These are phyloP conservation scores for Ustilago curta DNA, from an alignment of 1,284 basidiomycete genomes.

Conservation along the genomic window DNA sequence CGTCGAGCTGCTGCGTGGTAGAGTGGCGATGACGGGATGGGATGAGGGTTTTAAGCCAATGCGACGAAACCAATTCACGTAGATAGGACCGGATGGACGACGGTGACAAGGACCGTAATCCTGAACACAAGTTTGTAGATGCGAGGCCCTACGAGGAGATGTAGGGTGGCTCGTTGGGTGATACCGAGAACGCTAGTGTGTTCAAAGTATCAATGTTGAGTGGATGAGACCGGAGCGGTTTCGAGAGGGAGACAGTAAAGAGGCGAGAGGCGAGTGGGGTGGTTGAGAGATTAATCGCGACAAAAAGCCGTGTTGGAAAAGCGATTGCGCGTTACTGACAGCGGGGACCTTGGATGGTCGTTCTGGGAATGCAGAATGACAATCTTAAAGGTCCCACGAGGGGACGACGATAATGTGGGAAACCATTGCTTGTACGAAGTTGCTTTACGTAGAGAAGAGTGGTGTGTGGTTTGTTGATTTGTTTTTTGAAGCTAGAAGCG, in stretches of 20 bases:
- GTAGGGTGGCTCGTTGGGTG: conserved; percentile 25
- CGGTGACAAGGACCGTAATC: conserved; percentile 39
- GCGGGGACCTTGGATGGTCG: conserved; percentile 32
- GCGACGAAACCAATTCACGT: conserved; percentile 58
- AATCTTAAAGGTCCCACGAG: conserved; percentile 42
- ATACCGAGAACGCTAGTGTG: conserved; percentile 27
- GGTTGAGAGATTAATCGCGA: conserved; percentile 10
- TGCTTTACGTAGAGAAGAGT: not conserved
- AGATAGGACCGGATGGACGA: conserved; percentile 47
- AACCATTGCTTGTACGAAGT: conserved; percentile 19
- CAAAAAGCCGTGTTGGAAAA: conserved; percentile 3
- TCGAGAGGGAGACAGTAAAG: not conserved
- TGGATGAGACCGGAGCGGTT: conserved; percentile 4
- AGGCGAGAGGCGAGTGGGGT: not conserved
- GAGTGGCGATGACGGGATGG: conserved; percentile 1
- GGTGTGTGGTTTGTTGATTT: not conserved
- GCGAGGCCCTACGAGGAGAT: conserved; percentile 21
- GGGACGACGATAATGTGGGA: conserved; percentile 35
- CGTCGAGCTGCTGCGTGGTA: conserved; percentile 4
- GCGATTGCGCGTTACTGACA: conserved; percentile 5
- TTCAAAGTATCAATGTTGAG: conserved; percentile 15
- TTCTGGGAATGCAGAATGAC: conserved; percentile 26
- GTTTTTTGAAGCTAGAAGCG: not conserved
- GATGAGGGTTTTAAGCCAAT: conserved; percentile 37
- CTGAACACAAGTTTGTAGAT: conserved; percentile 9